Percentiles rank a stretch among this genome's conserved stretches.
Conservation (phyloP, 805 yeast genomes). For the Nakazawaea populi region DNA sequence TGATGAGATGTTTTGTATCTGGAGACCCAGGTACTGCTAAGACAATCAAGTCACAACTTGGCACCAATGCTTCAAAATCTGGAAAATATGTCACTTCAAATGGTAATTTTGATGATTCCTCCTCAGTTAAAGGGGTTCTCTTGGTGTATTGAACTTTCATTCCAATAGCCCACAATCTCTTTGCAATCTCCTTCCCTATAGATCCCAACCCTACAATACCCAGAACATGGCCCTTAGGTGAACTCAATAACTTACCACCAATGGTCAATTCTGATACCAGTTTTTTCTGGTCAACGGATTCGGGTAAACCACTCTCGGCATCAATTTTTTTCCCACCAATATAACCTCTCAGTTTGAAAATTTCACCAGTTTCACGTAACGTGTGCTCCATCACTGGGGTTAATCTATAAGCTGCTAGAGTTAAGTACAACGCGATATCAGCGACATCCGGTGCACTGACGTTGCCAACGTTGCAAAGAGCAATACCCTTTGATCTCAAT, state of each 20-base stretch:
- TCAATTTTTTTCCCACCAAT: constrained; percentile 27
- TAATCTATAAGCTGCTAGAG: constrained; percentile 48
- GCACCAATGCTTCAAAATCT: constrained; percentile 26
- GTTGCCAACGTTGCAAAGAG: constrained; percentile 40
- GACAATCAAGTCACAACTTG: constrained; percentile 44
- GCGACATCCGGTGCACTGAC: constrained; percentile 43
- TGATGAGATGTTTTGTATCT: constrained; percentile 43
- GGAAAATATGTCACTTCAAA: constrained; percentile 32
- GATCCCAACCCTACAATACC: constrained; percentile 58
- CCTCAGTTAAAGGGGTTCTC: constrained; percentile 30
- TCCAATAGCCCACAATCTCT: constrained; percentile 43
- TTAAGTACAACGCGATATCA: constrained; percentile 48
- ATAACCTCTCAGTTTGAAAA: constrained; percentile 32
- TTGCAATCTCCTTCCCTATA: constrained; percentile 51
- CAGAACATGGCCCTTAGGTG: constrained; percentile 47
- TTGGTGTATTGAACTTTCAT: constrained; percentile 56
- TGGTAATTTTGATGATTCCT: constrained; percentile 19
- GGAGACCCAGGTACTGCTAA: constrained; percentile 53
- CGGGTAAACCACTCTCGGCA: constrained; percentile 23
- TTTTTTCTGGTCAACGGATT: constrained; percentile 18
- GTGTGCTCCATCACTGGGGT: constrained; percentile 36
- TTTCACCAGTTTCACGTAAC: constrained; percentile 30
- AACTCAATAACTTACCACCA: constrained; percentile 29
- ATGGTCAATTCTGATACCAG: constrained; percentile 31
- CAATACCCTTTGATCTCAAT: constrained; percentile 32